Evolutionary conservation across 768 basidiomycete genomes (phyloP).

Genomic region (Boletus sp.): DNA sequence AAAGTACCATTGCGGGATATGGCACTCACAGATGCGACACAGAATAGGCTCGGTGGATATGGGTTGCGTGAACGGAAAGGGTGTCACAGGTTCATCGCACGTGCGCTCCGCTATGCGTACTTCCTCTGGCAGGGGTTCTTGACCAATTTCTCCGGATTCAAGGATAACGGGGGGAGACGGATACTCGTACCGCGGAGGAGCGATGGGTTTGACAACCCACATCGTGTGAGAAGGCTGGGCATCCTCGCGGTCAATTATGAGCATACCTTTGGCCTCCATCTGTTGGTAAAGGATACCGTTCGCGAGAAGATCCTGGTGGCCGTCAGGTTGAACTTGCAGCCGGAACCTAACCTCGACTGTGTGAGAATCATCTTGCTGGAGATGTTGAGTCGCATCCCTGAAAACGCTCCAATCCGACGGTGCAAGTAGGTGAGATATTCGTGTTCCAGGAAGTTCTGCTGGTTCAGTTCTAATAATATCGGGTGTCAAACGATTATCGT

Average conservation of each 20-base stretch:
- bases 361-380: constrained; percentile 89
- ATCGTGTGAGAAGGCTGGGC: constrained; percentile 91
- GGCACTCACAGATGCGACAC: constrained; percentile 96
- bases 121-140: constrained; percentile 35
- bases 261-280: constrained; percentile 98
- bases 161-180: constrained; percentile 61
- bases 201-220: constrained; percentile 93
- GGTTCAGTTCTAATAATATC: constrained; percentile 66
- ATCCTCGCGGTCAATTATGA: constrained; percentile 91
- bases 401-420: constrained; percentile 82
- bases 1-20: constrained; percentile 98
- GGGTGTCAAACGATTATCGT: constrained; percentile 10
- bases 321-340: constrained; percentile 68
- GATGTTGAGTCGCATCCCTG: constrained; percentile 77
- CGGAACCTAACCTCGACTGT: constrained; percentile 92
- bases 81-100: constrained; percentile 51
- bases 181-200: constrained; percentile 66
- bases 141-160: constrained; percentile 43
- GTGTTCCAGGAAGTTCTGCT: constrained; percentile 70
- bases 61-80: constrained; percentile 74
- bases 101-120: constrained; percentile 39
- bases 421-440: constrained; percentile 79
- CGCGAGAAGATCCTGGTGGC: constrained; percentile 52
- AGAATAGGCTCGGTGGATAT: constrained; percentile 84
- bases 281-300: constrained; percentile 63